phyloP scores from a whole-genome alignment of 164 flowering plant species.

The Sextonia rubra region DNA sequence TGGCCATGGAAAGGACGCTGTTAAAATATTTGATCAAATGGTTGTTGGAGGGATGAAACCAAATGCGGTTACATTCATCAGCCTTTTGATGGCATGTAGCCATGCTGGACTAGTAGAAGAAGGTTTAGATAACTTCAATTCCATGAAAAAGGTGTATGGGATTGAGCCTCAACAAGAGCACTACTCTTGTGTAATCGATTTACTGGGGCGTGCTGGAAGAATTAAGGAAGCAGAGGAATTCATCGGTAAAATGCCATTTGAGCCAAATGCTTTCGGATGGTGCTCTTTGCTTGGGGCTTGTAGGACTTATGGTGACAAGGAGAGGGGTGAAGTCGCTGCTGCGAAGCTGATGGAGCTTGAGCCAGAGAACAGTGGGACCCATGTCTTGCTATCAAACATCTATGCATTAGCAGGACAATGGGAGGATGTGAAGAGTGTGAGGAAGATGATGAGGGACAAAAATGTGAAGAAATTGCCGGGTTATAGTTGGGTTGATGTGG shows the following conservation, averaged over 20 bases:
- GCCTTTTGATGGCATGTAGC: conserved; percentile 46
- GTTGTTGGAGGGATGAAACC: conserved; percentile 34
- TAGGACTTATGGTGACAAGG: conserved; percentile 38
- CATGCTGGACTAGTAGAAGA: conserved; percentile 57
- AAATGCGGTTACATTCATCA: conserved; percentile 40
- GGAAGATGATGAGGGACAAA: conserved; percentile 41
- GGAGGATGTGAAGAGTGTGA: conserved; percentile 45
- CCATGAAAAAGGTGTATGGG: conserved; percentile 33
- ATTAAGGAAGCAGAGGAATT: conserved; percentile 48
- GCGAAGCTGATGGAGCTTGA: conserved; percentile 44
- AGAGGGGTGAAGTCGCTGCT: conserved; percentile 46
- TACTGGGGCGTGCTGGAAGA: conserved; percentile 49
- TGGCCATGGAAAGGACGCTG: conserved; percentile 43
- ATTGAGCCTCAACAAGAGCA: conserved; percentile 44
- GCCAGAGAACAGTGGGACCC: conserved; percentile 46
- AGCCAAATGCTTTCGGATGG: conserved; percentile 54
- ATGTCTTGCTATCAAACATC: conserved; percentile 41
- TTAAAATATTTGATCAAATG: conserved; percentile 31
- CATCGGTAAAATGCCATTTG: conserved; percentile 38
- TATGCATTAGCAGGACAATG: conserved; percentile 41
- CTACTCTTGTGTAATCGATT: conserved; percentile 51
- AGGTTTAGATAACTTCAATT: conserved; percentile 41
- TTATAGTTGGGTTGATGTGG: conserved; percentile 55
- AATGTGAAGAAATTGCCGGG: conserved; percentile 53
- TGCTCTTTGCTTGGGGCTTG: conserved; percentile 48